Percentiles rank a stretch among this genome's conserved stretches.
Conservation (phyloP, 1,284 basidiomycete species). For the Irpex rosettiformis region DNA sequence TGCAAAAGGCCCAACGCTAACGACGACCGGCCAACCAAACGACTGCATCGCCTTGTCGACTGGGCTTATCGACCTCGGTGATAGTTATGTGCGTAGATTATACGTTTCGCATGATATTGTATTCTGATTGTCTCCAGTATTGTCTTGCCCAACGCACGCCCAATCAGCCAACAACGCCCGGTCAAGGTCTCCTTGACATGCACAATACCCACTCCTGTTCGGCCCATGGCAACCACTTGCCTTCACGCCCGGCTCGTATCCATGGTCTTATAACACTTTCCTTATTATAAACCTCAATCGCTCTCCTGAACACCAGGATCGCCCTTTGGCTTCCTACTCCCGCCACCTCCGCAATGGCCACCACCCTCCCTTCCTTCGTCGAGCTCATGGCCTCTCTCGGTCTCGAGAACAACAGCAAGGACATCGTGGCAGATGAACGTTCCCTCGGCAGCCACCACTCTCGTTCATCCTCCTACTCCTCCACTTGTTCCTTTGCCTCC, state of each 20-base stretch:
- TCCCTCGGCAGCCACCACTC: slow-evolving; percentile 23
- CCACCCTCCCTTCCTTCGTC: slow-evolving; percentile 77
- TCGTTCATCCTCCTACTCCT: slow-evolving; percentile 38
- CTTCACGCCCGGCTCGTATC: slow-evolving; percentile 27
- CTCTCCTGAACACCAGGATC: slow-evolving; percentile 4
- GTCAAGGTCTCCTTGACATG: slow-evolving; percentile 8
- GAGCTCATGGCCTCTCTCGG: slow-evolving; percentile 80
- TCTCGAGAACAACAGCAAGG: slow-evolving; percentile 42
- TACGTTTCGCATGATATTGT: slow-evolving; percentile 15
- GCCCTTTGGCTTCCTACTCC: slow-evolving; percentile 31
- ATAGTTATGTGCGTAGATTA: slow-evolving; percentile 1
- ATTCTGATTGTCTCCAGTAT: slow-evolving; percentile 18
- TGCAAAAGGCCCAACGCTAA: too few species aligned
- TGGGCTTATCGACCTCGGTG: slow-evolving; percentile 9
- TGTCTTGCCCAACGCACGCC: slow-evolving; percentile 8
- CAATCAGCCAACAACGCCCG: slow-evolving; percentile 10
- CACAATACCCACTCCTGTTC: slow-evolving; percentile 17
- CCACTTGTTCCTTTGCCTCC: slow-evolving; percentile 30
- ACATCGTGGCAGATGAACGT: slow-evolving; percentile 20
- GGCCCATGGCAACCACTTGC: slow-evolving; percentile 26
- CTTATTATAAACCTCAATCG: slow-evolving; percentile 23
- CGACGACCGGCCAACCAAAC: too few species aligned
- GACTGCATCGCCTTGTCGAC: slow-evolving; percentile 16
- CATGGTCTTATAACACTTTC: slow-evolving; percentile 20
- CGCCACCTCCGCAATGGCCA: slow-evolving; percentile 29